Base-by-base conservation (phyloP, 257 asterid species). In the Solanum acaule region DNA sequence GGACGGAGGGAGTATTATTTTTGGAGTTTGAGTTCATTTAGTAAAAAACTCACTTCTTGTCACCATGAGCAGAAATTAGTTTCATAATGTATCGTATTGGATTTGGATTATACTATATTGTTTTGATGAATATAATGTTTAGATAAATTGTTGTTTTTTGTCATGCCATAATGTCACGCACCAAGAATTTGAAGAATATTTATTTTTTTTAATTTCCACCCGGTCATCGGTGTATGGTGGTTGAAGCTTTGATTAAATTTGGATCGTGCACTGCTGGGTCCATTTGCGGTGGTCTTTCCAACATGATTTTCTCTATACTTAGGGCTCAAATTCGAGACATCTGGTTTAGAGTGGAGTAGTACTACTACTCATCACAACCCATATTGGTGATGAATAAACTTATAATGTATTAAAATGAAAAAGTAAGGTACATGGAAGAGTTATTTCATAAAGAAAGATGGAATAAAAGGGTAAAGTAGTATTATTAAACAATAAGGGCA, bases 261-360 rank as follows among this genome's bases (percentile, higher is more conserved):
- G 63, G n/a, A 6, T 6, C 1, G 3, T 3, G 63, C 23, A 16
- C 0, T 52, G 0, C 1, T 6, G 4, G 61, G 10, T 2, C 2
- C 4, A 18, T 52, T 1, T 52, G n/a, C 2, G n/a, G 4, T 52
- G 63, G 4, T 52, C 0, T 18, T 18, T 52, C 4, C 1, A 52
- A 52, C 10, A 6, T 0, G 63, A 52, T 52, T 52, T 6, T 52
- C 1, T 49, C 22, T 3, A 18, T 52, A 52, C 63, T 52, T 2
- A 2, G n/a, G 4, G n/a, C 4, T 52, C 4, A 1, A 52, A 6
- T 4, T 52, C 4, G 2, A 52, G 63, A 18, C n/a, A 52, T 52
- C 1, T 6, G 2, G 4, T 52, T 1, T 18, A 52, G 10, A 3
- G n/a, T 18, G 63, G 9, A 52, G 2, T 52, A 52, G n/a, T 52